phyloP scores from a whole-genome alignment of 208 protist genomes.

The Kentomonas sorsogonicus region DNA sequence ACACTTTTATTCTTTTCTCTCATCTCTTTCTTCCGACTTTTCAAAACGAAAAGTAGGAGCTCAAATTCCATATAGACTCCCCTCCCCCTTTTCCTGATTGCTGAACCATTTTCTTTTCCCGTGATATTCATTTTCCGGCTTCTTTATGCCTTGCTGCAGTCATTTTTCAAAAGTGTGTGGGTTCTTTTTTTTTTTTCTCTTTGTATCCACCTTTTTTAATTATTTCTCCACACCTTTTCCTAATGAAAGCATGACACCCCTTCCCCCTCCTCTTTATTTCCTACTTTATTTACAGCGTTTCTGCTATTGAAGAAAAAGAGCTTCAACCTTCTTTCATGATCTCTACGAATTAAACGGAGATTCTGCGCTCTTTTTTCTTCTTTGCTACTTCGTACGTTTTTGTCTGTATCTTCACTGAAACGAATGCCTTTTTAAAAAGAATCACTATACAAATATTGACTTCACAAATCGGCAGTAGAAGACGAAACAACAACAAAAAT shows the following conservation, averaged over 20 bases:
- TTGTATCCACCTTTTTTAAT: not conserved
- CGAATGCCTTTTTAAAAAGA: not conserved
- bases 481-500: not conserved
- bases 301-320: not conserved
- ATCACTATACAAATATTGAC: constrained; percentile 8
- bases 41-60: too few species aligned
- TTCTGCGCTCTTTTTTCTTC: not conserved
- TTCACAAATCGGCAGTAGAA: not conserved
- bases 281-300: not conserved
- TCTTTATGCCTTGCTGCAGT: not conserved
- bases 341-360: not conserved
- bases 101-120: not conserved
- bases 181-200: not conserved
- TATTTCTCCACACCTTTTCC: not conserved
- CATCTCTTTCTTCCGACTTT: not conserved
- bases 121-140: not conserved
- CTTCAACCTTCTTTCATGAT: not conserved
- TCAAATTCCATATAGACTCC: too few species aligned
- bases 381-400: constrained; percentile 5
- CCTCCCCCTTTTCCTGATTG: not conserved
- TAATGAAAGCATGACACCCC: not conserved
- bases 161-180: not conserved
- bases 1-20: not conserved
- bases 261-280: not conserved
- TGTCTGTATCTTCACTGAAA: not conserved